Evolutionary conservation across 129 eudicot species (phyloP).

Genomic region (Chrysanthemum seticuspe): DNA sequence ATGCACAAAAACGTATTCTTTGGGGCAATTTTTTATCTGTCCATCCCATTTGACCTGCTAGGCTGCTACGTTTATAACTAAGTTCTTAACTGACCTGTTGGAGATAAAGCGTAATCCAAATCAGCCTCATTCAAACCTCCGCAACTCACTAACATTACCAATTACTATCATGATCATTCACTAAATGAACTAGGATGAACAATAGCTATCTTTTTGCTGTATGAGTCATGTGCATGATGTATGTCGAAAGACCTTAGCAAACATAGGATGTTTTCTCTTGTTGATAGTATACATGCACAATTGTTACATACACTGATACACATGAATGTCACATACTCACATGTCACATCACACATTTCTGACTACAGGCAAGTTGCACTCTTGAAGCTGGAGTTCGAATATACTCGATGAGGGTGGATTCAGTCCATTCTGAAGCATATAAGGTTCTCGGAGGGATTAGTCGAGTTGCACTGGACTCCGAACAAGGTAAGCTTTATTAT

Average conservation of each 20-base stretch:
- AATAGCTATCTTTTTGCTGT: no score
- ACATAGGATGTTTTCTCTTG: neutral
- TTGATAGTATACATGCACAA: neutral
- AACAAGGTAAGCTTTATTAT: slow-evolving; percentile 45
- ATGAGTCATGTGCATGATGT: no score
- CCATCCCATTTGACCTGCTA: no score
- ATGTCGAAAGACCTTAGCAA: no score
- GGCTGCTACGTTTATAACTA: no score
- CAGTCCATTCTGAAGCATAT: slow-evolving; percentile 89
- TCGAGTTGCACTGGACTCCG: slow-evolving; percentile 70
- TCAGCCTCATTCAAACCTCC: no score
- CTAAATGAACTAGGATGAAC: no score
- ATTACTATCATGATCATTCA: no score
- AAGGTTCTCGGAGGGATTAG: slow-evolving; percentile 87
- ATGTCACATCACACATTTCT: neutral
- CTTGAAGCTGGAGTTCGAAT: slow-evolving; percentile 98
- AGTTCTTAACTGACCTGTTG: no score
- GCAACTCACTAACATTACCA: no score
- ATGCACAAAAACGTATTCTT: no score
- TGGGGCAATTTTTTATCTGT: no score
- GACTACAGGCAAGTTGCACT: slow-evolving; percentile 81
- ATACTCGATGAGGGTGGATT: slow-evolving; percentile 94
- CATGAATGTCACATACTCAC: slow-evolving; percentile 9
- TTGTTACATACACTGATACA: slow-evolving; percentile 3
- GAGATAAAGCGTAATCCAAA: neutral